Evolutionary conservation across 208 protist genomes (phyloP).

Genomic region (Borovskyia barvae): DNA sequence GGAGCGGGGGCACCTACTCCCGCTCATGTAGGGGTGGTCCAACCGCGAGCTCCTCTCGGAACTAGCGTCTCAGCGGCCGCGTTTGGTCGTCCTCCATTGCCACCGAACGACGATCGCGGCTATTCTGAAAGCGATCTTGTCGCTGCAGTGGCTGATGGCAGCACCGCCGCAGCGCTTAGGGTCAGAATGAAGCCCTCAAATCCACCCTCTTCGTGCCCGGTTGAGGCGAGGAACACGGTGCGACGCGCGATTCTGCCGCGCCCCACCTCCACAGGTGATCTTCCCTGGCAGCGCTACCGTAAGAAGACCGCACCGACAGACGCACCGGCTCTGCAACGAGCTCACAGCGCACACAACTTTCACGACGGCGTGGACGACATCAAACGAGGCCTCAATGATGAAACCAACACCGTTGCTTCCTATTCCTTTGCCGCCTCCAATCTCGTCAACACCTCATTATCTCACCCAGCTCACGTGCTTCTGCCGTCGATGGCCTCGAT

Average conservation of each 20-base stretch:
- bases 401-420: background rate
- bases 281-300: no score
- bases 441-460: constrained; percentile 50
- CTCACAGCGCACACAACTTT: no score
- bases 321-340: no score
- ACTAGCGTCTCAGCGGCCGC: background rate
- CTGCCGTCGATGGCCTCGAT: constrained; percentile 15
- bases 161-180: no score
- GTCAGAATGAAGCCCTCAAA: no score
- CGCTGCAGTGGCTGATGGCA: background rate
- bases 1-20: no score
- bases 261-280: no score
- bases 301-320: no score
- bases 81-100: constrained; percentile 9
- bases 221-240: no score
- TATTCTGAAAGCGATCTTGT: constrained; percentile 4
- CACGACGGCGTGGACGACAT: no score
- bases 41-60: background rate
- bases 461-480: constrained; percentile 31
- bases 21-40: background rate
- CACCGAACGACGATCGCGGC: constrained; percentile 13
- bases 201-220: no score
- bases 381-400: constrained; percentile 1
- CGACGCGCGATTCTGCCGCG: no score
- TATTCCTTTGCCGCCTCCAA: constrained; percentile 14